Base-by-base conservation (phyloP, 805 yeast species). In the Monosporozyma siamensis region DNA sequence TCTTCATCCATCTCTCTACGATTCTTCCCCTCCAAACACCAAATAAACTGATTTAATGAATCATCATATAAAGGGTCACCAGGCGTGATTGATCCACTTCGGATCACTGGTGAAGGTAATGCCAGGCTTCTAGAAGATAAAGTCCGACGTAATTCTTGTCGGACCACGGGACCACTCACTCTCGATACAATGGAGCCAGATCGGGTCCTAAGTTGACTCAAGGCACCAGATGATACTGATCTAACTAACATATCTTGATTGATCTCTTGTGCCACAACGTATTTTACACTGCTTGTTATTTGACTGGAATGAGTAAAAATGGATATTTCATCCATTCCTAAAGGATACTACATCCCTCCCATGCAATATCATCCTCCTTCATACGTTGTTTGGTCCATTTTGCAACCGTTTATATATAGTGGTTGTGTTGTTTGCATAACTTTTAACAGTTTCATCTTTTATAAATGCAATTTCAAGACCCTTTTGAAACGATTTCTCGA, bases 281-380 rank as follows among this genome's bases (percentile, higher is more conserved):
- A 37, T 15, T 14, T 25, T 11, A 11, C 17, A 7, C 14, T 25
- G 6, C 8, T 23, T 4, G 24, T 23, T 23, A 9, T 23, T 23
- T 23, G 25, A 37, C 14, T 35, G 5, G 17, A 29, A 2, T 8
- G 55, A 53, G 61, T 45, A 51, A 6, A 52, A 52, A 40, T 54
- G 59, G 43, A 45, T 53, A 12, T 39, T 54, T 17, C 56, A 51
- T 40, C 48, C 51, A 22, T 40, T 23, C 6, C 25, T n/a, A n/a
- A n/a, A n/a, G n/a, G n/a, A n/a, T n/a, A n/a, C n/a, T n/a, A n/a
- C n/a, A n/a, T n/a, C n/a, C n/a, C n/a, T n/a, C n/a, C n/a, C n/a
- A n/a, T n/a, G n/a, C n/a, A n/a, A n/a, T n/a, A n/a, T n/a, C n/a
- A n/a, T n/a, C n/a, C n/a, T n/a, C n/a, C n/a, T n/a, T n/a, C n/a